phyloP scores from a whole-genome alignment of 2,329 filamentous ascomycete species.

The Alternaria metachromatica region DNA sequence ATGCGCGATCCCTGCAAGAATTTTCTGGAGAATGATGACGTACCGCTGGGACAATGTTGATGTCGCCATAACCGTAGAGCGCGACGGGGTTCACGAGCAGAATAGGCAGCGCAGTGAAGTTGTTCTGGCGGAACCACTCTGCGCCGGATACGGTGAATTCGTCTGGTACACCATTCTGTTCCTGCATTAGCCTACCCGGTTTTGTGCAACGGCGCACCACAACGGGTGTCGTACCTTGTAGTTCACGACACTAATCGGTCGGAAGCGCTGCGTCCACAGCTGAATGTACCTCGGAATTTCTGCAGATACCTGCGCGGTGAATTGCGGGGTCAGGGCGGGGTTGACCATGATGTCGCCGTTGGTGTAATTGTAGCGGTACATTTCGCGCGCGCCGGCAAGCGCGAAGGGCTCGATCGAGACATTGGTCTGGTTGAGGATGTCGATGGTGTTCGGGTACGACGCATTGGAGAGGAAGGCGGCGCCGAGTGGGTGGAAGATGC shows the following conservation, averaged over 20 bases:
- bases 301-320: slow-evolving; percentile 31
- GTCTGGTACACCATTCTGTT: slow-evolving; percentile 46
- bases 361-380: slow-evolving; percentile 45
- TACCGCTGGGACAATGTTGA: slow-evolving; percentile 47
- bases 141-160: slow-evolving; percentile 44
- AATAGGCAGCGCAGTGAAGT: slow-evolving; percentile 45
- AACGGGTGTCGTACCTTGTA: slow-evolving; percentile 41
- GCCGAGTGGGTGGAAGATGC: slow-evolving; percentile 48
- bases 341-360: slow-evolving; percentile 34
- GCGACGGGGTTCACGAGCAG: slow-evolving; percentile 46
- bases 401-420: slow-evolving; percentile 41
- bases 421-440: slow-evolving; percentile 43
- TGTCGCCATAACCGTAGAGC: slow-evolving; percentile 49
- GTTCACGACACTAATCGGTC: slow-evolving; percentile 39
- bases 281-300: slow-evolving; percentile 45
- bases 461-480: slow-evolving; percentile 50
- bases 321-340: slow-evolving; percentile 28
- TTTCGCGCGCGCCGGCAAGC: slow-evolving; percentile 41
- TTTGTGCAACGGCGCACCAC: slow-evolving; percentile 12
- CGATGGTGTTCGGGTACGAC: slow-evolving; percentile 44
- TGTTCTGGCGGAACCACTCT: slow-evolving; percentile 46
- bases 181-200: slow-evolving; percentile 20
- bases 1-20: slow-evolving; percentile 30
- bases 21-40: slow-evolving; percentile 24
- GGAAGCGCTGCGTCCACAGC: slow-evolving; percentile 43